Evolutionary conservation across 2,329 filamentous ascomycete species (phyloP), one percentile per base, ranked within the genome.

Genomic region (Ascomycota sp.): DNA sequence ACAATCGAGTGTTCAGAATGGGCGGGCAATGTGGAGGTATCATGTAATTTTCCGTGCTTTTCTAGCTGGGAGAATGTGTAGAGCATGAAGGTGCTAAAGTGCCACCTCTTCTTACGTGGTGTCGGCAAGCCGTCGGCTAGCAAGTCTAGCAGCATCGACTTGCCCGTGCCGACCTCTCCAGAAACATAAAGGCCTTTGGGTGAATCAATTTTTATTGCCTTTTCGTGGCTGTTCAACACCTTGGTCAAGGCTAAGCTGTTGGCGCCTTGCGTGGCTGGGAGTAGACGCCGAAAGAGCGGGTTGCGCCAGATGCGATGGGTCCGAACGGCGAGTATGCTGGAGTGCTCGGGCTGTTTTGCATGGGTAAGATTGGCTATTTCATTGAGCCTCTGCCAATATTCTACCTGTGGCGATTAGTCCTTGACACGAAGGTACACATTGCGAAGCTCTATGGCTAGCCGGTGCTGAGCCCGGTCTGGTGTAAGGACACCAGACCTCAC

Each of bases 11-110:
- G 71, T 33, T 82, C 40, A 39, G 48, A 48, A 37, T 34, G n/a
- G n/a, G n/a, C 39, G 31, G 36, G 10, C 38, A 23, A 31, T 7
- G 32, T 7, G 3, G 31, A 20, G 10, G 38, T 33, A 2, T 40
- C 37, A 2, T 44, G 41, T 4, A 46, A 40, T 33, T 55, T 57
- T 40, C 79, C 60, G 27, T 78, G 62, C 9, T 62, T 55, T 40
- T 86, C 80, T 1, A 89, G 57, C 30, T 73, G 71, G 1, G 77
- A 74, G 28, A 85, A 62, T 0, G 69, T 72, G 38, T 85, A 73
- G 7, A 86, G 57, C 76, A 89, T 89, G 42, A 89, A 89, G 0
- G 76, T 82, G 46, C 81, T 82, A 52, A 83, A 89, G 45, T 86
- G 80, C 71, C 75, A 83, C 35, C 78, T 59, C 40, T 65, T 61